Base-by-base conservation (phyloP, 305 asterid genomes). In the Fraxinus baroniana region DNA sequence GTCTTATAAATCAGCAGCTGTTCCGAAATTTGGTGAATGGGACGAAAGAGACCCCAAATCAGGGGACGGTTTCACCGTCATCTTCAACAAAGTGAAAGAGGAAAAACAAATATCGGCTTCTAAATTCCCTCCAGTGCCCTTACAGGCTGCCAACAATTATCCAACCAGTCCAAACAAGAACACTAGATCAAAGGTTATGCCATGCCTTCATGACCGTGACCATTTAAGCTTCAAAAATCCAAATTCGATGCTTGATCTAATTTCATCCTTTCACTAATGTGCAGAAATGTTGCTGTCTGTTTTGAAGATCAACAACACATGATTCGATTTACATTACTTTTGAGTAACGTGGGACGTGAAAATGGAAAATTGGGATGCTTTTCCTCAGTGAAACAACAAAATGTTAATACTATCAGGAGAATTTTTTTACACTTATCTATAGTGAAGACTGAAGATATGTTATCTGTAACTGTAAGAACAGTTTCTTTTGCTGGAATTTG, bases 11-110 rank as follows among this genome's bases (percentile, higher is more conserved):
- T 87, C 98, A 62, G 93, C 83, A 2, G 89, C 97, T 0, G 91
- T 94, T 24, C 98, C 97, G 5, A 94, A 92, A 86, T 93, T 94
- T 68, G 98, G 98, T 18, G 92, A 88, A 22, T 93, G 98, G 97
- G 93, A 91, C 79, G 95, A 90, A 80, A 86, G 71, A 10, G 92
- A 94, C 22, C 97, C 98, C 1, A 83, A 76, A 81, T 90, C 94
- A 2, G 94, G 89, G 5, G 96, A 93, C 74, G 95, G 97, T 20
- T 94, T 91, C 82, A 92, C 97, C 0, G 92, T 91, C 12, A 91
- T 93, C 36, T 94, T 94, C 89, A 86, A 89, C 90, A 94, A 87
- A 78, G 93, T 93, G 49, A 94, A 93, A 87, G 92, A 93, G 87
- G 98, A 94, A 86, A 94, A 91, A 76, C 95, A 89, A 13, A 86